Conservation (phyloP, 2,329 filamentous ascomycete species). For the Bipolaris bicolor region DNA sequence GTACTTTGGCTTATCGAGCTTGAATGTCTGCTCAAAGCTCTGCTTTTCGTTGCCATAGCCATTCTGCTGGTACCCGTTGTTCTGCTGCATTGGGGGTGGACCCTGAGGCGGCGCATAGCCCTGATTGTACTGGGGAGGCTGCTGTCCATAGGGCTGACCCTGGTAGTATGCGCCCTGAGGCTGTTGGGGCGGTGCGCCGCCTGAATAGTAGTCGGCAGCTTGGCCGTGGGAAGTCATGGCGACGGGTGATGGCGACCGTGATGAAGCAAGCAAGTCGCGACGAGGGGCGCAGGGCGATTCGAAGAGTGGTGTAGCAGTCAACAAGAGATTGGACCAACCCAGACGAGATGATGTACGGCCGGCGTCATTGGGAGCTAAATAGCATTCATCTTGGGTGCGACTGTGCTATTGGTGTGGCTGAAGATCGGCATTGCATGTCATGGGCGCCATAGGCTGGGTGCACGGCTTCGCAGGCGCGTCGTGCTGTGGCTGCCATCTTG, state of each 20-base stretch:
- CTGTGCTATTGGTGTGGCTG: conserved; percentile 22
- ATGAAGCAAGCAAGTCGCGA: conserved; percentile 4
- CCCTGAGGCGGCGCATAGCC: conserved; percentile 39
- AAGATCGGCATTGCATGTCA: conserved; percentile 15
- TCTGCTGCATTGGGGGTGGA: conserved; percentile 29
- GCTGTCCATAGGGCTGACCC: conserved; percentile 29
- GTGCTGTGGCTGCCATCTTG: conserved; percentile 21
- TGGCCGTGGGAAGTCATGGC: conserved; percentile 45
- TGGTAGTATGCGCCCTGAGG: conserved; percentile 32
- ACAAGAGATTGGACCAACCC: conserved; percentile 11
- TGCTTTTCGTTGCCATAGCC: conserved; percentile 52
- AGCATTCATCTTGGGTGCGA: conserved; percentile 1
- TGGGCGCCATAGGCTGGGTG: background rate
- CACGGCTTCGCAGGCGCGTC: conserved; percentile 9
- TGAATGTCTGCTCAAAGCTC: conserved; percentile 80
- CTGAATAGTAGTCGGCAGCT: conserved; percentile 50
- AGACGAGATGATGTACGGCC: conserved; percentile 17
- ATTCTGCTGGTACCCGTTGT: conserved; percentile 34
- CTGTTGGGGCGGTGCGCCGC: conserved; percentile 30
- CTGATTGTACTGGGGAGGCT: conserved; percentile 42
- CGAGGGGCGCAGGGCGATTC: background rate
- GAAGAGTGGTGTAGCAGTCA: conserved; percentile 1
- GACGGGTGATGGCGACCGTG: conserved; percentile 3
- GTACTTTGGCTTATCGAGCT: conserved; percentile 81
- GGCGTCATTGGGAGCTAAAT: conserved; percentile 18